Evolutionary conservation across 345 rosid species (phyloP), one percentile per base, ranked within the genome.

Genomic region (Iberis pinnata): DNA sequence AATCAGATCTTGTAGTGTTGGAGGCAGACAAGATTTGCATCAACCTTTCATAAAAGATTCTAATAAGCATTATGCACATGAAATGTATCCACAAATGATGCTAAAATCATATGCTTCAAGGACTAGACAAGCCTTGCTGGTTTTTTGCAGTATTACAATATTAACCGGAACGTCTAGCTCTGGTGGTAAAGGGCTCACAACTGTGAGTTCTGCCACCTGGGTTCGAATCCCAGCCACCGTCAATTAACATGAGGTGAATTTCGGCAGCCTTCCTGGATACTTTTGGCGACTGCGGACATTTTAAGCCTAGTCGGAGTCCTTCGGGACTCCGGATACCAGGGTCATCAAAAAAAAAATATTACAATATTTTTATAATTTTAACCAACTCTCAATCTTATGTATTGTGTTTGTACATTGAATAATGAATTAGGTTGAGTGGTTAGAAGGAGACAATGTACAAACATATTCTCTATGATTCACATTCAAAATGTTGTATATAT

Each of bases 391-490:
- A 36, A 59, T 32, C 29, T 31, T n/a, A 25, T 9, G 3, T 22
- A 37, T 22, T 43, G 67, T 40, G 42, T 22, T 32, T n/a, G n/a
- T n/a, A n/a, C n/a, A n/a, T n/a, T n/a, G n/a, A n/a, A n/a, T n/a
- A n/a, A n/a, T n/a, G n/a, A n/a, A 13, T 45, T 46, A 26, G 9
- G 24, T 15, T 46, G 43, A 26, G 8, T 15, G 54, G 37, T 57
- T 35, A 52, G 50, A 55, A 36, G 55, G 43, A 31, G 57, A 64
- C 62, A 64, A n/a, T 56, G 35, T 51, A 20, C 3, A 56, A 55
- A 56, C 63, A 64, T 64, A 26, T 44, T 46, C 9, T 25, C 15
- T 18, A 18, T 37, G 1, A 54, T 63, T 37, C 9, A 29, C 12
- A 8, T 43, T 26, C 46, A 31, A 45, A 29, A 11, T 41, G 16